Percentiles rank a stretch among this genome's conserved stretches.
phyloP scores from a whole-genome alignment of 352 stramenopile genomes.

The Phytophthora sp. region DNA sequence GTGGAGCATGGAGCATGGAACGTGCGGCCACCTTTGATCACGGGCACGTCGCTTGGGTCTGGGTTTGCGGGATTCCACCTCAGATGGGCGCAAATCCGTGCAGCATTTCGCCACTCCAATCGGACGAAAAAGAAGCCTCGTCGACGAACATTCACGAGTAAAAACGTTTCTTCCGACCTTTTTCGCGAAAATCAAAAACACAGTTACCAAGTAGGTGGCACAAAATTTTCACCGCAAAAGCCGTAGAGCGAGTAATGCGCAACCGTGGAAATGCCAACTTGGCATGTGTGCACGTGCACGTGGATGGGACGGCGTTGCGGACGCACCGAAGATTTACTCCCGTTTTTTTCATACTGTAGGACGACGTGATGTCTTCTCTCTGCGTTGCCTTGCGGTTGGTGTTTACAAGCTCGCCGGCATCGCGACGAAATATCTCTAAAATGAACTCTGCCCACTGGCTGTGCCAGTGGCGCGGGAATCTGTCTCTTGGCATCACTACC shows the following conservation, averaged over 20 bases:
- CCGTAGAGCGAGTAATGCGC: slow-evolving; percentile 10
- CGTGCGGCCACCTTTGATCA: slow-evolving; percentile 8
- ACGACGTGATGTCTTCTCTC: neutral
- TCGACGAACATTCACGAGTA: slow-evolving; percentile 5
- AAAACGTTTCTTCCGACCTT: slow-evolving; percentile 16
- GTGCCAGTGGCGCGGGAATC: too few species aligned
- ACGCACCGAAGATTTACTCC: neutral
- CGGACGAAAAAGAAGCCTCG: slow-evolving; percentile 16
- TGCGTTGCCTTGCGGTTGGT: too few species aligned
- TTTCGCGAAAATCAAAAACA: slow-evolving; percentile 18
- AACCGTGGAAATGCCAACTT: slow-evolving; percentile 24
- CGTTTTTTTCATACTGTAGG: too few species aligned
- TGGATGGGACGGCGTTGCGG: slow-evolving; percentile 9
- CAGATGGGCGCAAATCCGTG: slow-evolving; percentile 39
- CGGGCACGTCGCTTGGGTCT: slow-evolving; percentile 24
- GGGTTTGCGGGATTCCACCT: slow-evolving; percentile 32
- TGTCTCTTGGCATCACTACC: neutral
- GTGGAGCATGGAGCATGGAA: slow-evolving; percentile 32
- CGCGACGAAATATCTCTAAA: slow-evolving; percentile 6
- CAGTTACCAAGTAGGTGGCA: slow-evolving; percentile 1
- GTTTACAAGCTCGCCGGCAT: too few species aligned
- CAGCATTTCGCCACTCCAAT: slow-evolving; percentile 7
- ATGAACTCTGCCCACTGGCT: too few species aligned
- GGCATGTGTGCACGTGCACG: slow-evolving; percentile 13
- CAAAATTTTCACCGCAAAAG: slow-evolving; percentile 14